Evolutionary conservation across 768 basidiomycete genomes (phyloP).

Genomic region (Cantharellus cinnabarinus): DNA sequence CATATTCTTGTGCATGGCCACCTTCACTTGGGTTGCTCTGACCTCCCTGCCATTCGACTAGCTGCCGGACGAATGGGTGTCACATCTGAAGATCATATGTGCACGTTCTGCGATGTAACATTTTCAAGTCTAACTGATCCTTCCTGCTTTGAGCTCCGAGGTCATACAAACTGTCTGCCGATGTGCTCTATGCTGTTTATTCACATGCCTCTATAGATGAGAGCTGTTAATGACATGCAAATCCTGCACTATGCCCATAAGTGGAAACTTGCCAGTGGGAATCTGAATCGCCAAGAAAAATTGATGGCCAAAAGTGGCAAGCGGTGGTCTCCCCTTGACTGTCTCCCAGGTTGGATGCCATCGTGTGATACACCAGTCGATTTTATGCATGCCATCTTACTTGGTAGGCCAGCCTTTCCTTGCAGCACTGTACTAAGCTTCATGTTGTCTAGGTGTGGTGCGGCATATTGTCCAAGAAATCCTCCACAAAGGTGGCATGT

Average conservation of each 20-base stretch:
- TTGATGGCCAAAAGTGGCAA: conserved; percentile 12
- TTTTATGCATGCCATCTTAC: conserved; percentile 21
- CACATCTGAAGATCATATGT: neutral
- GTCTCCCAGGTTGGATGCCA: conserved; percentile 21
- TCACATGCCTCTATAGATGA: neutral
- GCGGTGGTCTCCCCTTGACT: conserved; percentile 15
- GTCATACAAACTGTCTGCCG: too few relatives aligned
- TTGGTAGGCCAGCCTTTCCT: conserved; percentile 8
- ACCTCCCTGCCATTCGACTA: conserved; percentile 17
- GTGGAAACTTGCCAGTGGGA: too few relatives aligned
- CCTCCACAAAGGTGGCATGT: too few relatives aligned
- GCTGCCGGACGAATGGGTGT: conserved; percentile 10
- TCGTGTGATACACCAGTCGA: conserved; percentile 17
- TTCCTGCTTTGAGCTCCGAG: neutral
- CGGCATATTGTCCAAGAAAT: too few relatives aligned
- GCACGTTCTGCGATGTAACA: neutral
- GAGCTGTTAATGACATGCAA: neutral
- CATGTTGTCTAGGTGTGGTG: too few relatives aligned
- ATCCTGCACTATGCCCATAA: neutral
- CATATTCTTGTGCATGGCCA: conserved; percentile 12
- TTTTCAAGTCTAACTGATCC: neutral
- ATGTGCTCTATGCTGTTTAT: neutral
- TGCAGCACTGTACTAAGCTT: too few relatives aligned
- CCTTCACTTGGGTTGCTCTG: conserved; percentile 15
- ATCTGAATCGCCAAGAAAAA: neutral